Evolutionary conservation across 306 rosid genomes (phyloP), one percentile per base, ranked within the genome.

Genomic region (Malus sieversii): DNA sequence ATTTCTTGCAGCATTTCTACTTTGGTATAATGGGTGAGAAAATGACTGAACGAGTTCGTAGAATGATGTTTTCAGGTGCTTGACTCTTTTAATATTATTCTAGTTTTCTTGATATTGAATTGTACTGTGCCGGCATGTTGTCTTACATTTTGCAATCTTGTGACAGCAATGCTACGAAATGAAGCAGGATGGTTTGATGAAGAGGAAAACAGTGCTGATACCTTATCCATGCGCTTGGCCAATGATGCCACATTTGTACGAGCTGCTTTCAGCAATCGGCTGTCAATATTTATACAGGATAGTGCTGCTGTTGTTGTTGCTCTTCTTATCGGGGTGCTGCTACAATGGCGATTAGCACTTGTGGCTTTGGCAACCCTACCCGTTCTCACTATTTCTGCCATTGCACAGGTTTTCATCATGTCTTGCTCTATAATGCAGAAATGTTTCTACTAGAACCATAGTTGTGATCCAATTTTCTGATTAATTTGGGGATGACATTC

Each of bases 11-110:
- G 85, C 99, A 96, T 86, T 96, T 96, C 85, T 96, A 96, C 89
- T 96, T 96, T 71, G 99, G 99, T 73, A 96, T 96, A 61, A 96
- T 96, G 99, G 99, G 99, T 75, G 99, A 96, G 91, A 96, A 96
- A 86, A 96, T 96, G 99, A 96, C 99, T 13, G 99, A 96, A 75
- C 90, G 99, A 75, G 99, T 96, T 82, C 86, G 99, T 79, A 96
- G 99, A 96, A 96, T 96, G 99, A 96, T 96, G 99, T 96, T 96
- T 78, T 96, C 99, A 88, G 99, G 99, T 92, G 75, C 22, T 66
- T 70, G 63, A 42, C 75, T 52, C 44, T 62, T 72, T 79, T 6
- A 51, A 12, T 57, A 16, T 59, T 33, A 57, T 55, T 33, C 69
- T 65, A 38, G 59, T 71, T 79, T 76, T 60, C n/a, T 70, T 61